A percentile compares a stretch with the other conserved stretches of the same genome.
Conservation (phyloP, 441 rosid genomes). For the Pelargonium fulgidum region DNA sequence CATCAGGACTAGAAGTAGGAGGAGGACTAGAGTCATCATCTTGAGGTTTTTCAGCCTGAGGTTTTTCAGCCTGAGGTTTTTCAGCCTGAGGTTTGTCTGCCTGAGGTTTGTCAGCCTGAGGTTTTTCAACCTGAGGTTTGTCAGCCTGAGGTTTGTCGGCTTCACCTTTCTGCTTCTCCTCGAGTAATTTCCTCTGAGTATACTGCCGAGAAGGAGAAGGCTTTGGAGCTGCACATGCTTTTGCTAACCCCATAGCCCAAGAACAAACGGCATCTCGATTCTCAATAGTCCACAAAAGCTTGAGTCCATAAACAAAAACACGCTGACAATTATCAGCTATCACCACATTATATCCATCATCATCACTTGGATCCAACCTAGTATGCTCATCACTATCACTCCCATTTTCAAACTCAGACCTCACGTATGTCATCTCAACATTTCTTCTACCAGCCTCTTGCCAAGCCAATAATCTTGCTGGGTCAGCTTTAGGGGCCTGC, state of each 20-base stretch:
- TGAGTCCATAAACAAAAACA: conserved; percentile 90
- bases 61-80: no score
- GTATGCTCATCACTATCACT: conserved; percentile 8
- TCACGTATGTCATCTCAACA: conserved; percentile 81
- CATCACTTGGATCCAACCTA: conserved; percentile 95
- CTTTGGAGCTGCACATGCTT: conserved; percentile 84
- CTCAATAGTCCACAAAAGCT: conserved; percentile 84
- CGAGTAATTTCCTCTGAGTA: conserved; percentile 77
- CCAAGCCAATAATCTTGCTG: conserved; percentile 88
- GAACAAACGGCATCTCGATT: conserved; percentile 99
- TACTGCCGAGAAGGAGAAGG: conserved; percentile 96
- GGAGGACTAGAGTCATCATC: conserved; percentile 11
- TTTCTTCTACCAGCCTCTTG: conserved; percentile 98
- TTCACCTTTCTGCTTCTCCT: conserved; percentile 54
- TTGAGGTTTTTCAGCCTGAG: conserved; percentile 38
- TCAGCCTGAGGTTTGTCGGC: no score
- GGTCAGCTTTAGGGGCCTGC: conserved; percentile 94
- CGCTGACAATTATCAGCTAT: conserved; percentile 97
- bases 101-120: no score
- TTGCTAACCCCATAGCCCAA: conserved; percentile 84
- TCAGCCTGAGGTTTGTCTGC: no score
- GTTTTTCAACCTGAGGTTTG: no score
- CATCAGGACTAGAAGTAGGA: conserved; percentile 27
- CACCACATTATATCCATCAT: conserved; percentile 92
- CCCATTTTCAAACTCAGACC: no score